Evolutionary conservation across 176 grass and related monocot genomes (phyloP).

Genomic region (Triticum timopheevii): DNA sequence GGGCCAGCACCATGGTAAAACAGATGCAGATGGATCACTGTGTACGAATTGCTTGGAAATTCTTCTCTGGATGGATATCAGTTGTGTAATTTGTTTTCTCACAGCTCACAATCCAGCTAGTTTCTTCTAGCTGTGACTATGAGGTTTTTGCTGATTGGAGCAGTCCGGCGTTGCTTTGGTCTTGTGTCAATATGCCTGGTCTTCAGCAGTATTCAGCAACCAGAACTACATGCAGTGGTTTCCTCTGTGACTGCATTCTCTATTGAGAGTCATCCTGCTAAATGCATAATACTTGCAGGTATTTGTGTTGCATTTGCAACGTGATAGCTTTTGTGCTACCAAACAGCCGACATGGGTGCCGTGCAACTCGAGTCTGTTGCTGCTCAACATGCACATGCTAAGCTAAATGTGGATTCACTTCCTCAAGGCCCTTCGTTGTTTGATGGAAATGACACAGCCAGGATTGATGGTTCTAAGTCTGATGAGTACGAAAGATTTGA

Average conservation of each 20-base stretch:
- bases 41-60: slow-evolving; percentile 52
- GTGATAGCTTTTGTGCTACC: slow-evolving; percentile 7
- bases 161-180: slow-evolving; percentile 56
- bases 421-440: not conserved
- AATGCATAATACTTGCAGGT: slow-evolving; percentile 85
- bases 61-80: slow-evolving; percentile 42
- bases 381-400: slow-evolving; percentile 39
- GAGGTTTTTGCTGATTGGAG: slow-evolving; percentile 65
- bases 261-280: slow-evolving; percentile 57
- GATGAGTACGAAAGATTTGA: slow-evolving; percentile 40
- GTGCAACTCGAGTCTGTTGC: slow-evolving; percentile 23
- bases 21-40: slow-evolving; percentile 46
- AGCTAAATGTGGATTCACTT: slow-evolving; percentile 30
- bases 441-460: slow-evolving; percentile 19
- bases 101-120: slow-evolving; percentile 40
- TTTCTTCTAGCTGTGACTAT: slow-evolving; percentile 44
- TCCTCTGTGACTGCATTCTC: slow-evolving; percentile 43
- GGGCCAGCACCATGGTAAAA: slow-evolving; percentile 35
- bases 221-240: slow-evolving; percentile 42
- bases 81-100: slow-evolving; percentile 41
- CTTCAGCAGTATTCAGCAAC: slow-evolving; percentile 45
- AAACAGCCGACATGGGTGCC: slow-evolving; percentile 44
- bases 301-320: slow-evolving; percentile 54
- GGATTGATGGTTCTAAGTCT: slow-evolving; percentile 25
- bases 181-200: slow-evolving; percentile 60